Evolutionary conservation across 179 eudicot species (phyloP).

Genomic region (Silene noctiflora): DNA sequence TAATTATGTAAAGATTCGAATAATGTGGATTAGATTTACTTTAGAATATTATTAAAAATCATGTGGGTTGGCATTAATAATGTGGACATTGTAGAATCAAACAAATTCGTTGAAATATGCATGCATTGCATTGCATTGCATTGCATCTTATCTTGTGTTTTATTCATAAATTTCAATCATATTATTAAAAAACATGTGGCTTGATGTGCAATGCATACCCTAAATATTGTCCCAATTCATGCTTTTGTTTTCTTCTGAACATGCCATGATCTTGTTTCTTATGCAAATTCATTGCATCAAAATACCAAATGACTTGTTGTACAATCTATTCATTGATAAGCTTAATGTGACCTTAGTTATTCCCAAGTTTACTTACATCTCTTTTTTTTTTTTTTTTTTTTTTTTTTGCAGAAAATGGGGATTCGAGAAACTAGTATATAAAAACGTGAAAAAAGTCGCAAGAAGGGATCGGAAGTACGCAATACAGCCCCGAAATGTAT

Average conservation of each 20-base stretch:
- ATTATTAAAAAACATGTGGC: too few relatives aligned
- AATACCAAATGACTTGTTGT: too few relatives aligned
- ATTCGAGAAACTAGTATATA: conserved; percentile 73
- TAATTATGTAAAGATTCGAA: neutral
- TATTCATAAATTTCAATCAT: too few relatives aligned
- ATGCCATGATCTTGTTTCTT: too few relatives aligned
- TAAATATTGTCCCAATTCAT: too few relatives aligned
- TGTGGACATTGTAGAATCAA: neutral
- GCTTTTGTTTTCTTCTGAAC: too few relatives aligned
- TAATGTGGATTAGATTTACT: neutral
- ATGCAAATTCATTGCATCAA: too few relatives aligned
- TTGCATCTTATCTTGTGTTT: neutral
- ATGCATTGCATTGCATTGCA: neutral
- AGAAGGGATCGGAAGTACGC: conserved; percentile 76
- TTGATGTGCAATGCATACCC: too few relatives aligned
- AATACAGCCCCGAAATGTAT: conserved; percentile 59
- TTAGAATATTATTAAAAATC: neutral
- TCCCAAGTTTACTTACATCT: neutral
- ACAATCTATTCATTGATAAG: too few relatives aligned
- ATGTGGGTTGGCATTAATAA: neutral
- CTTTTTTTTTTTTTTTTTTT: neutral
- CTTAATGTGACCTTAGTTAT: neutral
- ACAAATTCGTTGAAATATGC: neutral
- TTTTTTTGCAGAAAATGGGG: conserved; percentile 63
- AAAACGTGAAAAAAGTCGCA: conserved; percentile 46